Evolutionary conservation across 805 yeast genomes (phyloP), one percentile per base, ranked within the genome.

Genomic region (Saturnispora sanitii): DNA sequence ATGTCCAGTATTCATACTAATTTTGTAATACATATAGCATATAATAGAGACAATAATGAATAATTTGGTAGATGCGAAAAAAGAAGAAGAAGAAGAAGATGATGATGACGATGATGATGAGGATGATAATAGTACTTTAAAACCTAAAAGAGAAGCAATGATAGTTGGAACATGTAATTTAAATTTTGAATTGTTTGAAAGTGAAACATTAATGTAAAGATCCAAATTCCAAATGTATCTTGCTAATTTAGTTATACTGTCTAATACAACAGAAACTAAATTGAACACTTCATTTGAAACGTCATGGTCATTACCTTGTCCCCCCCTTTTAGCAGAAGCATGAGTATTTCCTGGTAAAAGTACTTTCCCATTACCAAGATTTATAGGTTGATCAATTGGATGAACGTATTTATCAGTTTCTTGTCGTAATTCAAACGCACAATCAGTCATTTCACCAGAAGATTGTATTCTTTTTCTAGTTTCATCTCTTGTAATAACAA

Each of bases 321-420:
- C 18, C n/a, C 25, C 30, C 3, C 4, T 20, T 13, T 22, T 16
- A 12, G 5, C 12, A 1, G 19, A 17, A 6, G 25, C n/a, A 7
- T 9, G 7, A 7, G 35, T 23, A 6, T 15, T 17, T 12, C 20
- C 28, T 11, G 47, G 52, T 15, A 31, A 48, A n/a, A 49, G 23
- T 22, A 38, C 35, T 18, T 40, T 43, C 11, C 52, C 52, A 35
- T 47, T 45, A 34, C 43, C 40, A 15, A 49, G 30, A 3, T 36
- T 32, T 5, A 58, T 33, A 3, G 63, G 62, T 42, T 53, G 55
- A 40, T 58, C 63, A 7, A 58, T 30, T 3, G 63, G 63, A 48
- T 58, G 63, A 8, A 55, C 38, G 39, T 53, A 55, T 31, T 46
- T 41, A 27, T 7, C 17, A 21, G 23, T 20, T 6, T 41, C 38